Percentiles rank a stretch among this genome's conserved stretches.
Conservation (phyloP, 371 early-diverging fungal species). For the Rhizopus delemar region DNA sequence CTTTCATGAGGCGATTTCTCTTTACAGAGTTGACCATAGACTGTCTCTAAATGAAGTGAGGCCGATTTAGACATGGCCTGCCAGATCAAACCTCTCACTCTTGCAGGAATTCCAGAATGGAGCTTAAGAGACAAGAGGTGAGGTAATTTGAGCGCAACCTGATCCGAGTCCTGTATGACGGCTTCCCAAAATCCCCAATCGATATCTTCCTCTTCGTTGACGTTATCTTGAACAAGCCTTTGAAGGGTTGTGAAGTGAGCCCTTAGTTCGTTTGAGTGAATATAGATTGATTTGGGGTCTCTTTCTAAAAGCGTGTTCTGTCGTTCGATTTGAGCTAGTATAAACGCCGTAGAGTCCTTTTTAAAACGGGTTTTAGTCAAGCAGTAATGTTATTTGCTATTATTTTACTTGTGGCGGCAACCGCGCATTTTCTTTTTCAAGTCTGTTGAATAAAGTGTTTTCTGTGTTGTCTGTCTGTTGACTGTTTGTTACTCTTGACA, state of each 20-base stretch:
- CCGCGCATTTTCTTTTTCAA: conserved; percentile 47
- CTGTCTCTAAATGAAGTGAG: conserved; percentile 73
- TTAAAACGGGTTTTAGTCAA: not conserved
- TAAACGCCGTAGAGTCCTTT: conserved; percentile 56
- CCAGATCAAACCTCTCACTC: conserved; percentile 92
- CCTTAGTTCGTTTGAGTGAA: conserved; percentile 54
- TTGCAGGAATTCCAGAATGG: conserved; percentile 80
- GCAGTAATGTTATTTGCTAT: not conserved
- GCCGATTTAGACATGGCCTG: conserved; percentile 86
- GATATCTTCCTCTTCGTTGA: conserved; percentile 37
- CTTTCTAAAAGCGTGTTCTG: conserved; percentile 58
- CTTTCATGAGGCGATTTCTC: conserved; percentile 85
- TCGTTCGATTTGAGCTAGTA: conserved; percentile 60
- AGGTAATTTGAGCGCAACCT: conserved; percentile 60
- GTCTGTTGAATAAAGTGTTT: conserved; percentile 7
- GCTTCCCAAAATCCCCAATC: conserved; percentile 96
- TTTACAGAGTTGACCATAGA: conserved; percentile 79
- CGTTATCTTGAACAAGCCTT: conserved; percentile 39
- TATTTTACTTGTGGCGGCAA: conserved; percentile 40
- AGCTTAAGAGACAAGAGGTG: conserved; percentile 71
- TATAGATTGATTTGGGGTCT: conserved; percentile 58
- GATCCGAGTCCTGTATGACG: conserved; percentile 80
- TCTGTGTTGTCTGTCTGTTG: too few relatives aligned
- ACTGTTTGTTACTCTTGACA: too few relatives aligned
- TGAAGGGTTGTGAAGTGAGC: conserved; percentile 55